A percentile compares a stretch with the other conserved stretches of the same genome.
These are phyloP conservation scores for Sinapis alba DNA, from an alignment of 441 rosid species.

Conservation along the genomic window DNA sequence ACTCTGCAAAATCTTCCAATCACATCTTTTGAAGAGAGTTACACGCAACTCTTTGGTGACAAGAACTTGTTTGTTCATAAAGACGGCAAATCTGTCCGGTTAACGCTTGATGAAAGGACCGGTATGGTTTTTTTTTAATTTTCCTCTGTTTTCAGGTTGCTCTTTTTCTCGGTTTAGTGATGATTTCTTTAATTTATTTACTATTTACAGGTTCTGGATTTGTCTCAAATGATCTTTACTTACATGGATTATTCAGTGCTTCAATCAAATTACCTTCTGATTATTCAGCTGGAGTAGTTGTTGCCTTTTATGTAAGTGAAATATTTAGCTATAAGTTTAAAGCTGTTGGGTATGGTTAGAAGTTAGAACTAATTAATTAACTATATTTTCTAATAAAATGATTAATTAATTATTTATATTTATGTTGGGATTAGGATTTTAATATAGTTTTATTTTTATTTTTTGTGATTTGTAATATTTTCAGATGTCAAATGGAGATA, in stretches of 20 bases:
- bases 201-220: constrained; percentile 92
- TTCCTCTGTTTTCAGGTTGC: neutral
- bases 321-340: constrained; percentile 3
- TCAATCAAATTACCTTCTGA: constrained; percentile 95
- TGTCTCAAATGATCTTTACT: constrained; percentile 92
- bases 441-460: neutral
- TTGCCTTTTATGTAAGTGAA: constrained; percentile 91
- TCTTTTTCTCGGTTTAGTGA: constrained; percentile 4
- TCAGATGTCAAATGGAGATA: constrained; percentile 98
- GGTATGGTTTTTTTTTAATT: constrained; percentile 43
- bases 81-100: constrained; percentile 88
- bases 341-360: neutral
- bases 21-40: constrained; percentile 85
- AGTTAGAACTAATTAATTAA: neutral
- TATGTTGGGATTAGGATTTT: neutral
- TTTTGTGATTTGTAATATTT: neutral
- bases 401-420: neutral
- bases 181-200: neutral
- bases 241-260: constrained; percentile 95
- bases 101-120: constrained; percentile 86
- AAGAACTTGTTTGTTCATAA: constrained; percentile 67
- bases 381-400: neutral
- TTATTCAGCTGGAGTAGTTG: constrained; percentile 99
- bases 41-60: constrained; percentile 87
- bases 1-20: constrained; percentile 51